Percentiles rank a stretch among this genome's conserved stretches.
Conservation (phyloP, 2,329 filamentous ascomycete genomes). For the Biscogniauxia marginata region DNA sequence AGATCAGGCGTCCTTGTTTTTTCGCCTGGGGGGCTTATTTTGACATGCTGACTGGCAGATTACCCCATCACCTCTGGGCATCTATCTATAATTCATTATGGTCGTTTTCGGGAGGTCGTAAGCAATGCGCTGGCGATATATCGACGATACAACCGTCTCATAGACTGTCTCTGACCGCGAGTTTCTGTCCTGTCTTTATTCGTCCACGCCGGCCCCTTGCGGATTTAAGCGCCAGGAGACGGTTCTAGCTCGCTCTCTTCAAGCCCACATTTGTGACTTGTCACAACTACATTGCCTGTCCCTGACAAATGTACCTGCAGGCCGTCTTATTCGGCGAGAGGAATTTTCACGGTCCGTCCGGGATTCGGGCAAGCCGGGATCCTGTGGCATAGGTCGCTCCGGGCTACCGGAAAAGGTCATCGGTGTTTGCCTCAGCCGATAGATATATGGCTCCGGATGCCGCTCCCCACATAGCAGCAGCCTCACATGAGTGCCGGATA, state of each 20-base stretch:
- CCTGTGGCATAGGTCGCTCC: not conserved
- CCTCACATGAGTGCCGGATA: not conserved
- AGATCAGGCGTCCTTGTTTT: not conserved
- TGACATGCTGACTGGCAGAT: not conserved
- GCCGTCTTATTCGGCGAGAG: not conserved
- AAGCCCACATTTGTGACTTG: not conserved
- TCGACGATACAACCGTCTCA: not conserved
- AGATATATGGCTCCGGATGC: not conserved
- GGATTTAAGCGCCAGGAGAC: not conserved
- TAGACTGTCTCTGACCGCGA: not conserved
- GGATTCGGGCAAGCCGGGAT: not conserved
- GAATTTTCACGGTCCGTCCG: not conserved
- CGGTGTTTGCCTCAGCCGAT: not conserved
- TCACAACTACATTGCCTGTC: not conserved
- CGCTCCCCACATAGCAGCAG: not conserved
- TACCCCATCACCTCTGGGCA: not conserved
- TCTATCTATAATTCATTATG: not conserved
- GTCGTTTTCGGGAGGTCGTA: not conserved
- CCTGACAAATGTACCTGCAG: not conserved
- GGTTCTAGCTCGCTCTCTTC: not conserved
- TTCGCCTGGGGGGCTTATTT: not conserved
- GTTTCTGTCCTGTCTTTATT: not conserved
- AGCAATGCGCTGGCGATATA: not conserved
- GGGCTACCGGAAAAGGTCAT: not conserved
- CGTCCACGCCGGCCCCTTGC: not conserved